Percentiles rank a stretch among this genome's conserved stretches.
Evolutionary conservation across 139 green algal genomes (phyloP).

Genomic region (Haematococcus lacustris): DNA sequence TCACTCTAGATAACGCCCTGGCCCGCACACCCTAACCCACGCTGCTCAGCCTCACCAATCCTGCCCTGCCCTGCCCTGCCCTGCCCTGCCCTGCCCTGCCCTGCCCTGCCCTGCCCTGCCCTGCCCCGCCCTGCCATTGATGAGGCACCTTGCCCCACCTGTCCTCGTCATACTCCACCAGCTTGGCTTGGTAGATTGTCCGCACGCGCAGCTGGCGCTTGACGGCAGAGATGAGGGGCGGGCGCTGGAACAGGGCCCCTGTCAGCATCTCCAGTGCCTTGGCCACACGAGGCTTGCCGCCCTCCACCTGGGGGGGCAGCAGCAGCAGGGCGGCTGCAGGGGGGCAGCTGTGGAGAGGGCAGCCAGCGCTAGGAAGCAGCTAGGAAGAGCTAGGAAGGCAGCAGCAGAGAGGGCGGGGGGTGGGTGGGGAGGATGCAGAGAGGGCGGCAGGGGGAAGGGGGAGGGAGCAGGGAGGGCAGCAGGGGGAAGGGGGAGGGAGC

Average conservation of each 20-base stretch:
- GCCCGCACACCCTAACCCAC: too few species aligned
- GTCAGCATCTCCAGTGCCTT: slow-evolving; percentile 70
- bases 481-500: too few species aligned
- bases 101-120: slow-evolving; percentile 14
- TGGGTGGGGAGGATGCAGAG: too few species aligned
- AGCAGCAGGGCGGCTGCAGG: neutral
- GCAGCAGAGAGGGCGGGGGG: too few species aligned
- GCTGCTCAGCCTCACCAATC: too few species aligned
- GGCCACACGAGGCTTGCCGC: slow-evolving; percentile 32
- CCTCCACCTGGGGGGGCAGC: slow-evolving; percentile 29
- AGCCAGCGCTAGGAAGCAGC: too few species aligned
- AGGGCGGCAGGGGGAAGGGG: too few species aligned
- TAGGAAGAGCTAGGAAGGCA: too few species aligned
- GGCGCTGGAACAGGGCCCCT: slow-evolving; percentile 88
- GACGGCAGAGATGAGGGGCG: slow-evolving; percentile 95
- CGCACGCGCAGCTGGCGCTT: slow-evolving; percentile 97
- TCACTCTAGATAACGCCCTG: too few species aligned
- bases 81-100: slow-evolving; percentile 14
- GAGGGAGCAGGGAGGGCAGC: too few species aligned
- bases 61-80: slow-evolving; percentile 9
- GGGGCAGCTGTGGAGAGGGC: too few species aligned
- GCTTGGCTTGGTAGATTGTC: slow-evolving; percentile 92
- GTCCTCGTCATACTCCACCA: slow-evolving; percentile 93
- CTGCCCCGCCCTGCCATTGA: slow-evolving; percentile 13
- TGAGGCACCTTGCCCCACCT: too few species aligned